A percentile compares a stretch with the other conserved stretches of the same genome.
phyloP scores from a whole-genome alignment of 345 rosid genomes.

The Euphorbia tirucalli region DNA sequence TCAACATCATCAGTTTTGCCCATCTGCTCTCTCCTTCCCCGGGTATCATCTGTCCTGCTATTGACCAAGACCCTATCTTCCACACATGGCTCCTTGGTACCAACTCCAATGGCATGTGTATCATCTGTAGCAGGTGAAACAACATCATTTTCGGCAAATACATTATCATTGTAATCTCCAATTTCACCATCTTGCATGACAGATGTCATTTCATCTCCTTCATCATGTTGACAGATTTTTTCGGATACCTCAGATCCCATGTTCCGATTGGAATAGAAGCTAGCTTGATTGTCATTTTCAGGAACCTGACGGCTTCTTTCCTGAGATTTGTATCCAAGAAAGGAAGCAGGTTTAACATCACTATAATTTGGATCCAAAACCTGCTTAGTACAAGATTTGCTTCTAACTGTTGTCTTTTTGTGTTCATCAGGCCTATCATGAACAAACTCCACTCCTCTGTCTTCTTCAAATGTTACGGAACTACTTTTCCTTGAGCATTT shows the following conservation, averaged over 20 bases:
- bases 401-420: constrained; percentile 4
- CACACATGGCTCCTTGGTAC: neutral
- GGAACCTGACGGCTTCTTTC: constrained; percentile 19
- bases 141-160: neutral
- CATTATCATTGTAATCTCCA: neutral
- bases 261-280: neutral
- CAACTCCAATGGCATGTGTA: neutral
- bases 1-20: neutral
- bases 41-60: neutral
- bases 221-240: too few species aligned
- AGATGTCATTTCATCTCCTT: too few species aligned
- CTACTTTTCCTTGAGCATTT: neutral
- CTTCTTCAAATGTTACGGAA: constrained; percentile 1
- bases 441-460: neutral
- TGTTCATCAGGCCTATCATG: neutral
- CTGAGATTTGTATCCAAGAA: constrained; percentile 16
- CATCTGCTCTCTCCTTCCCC: neutral
- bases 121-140: neutral
- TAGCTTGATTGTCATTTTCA: constrained; percentile 7
- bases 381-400: constrained; percentile 13
- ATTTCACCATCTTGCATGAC: too few species aligned
- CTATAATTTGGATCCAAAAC: neutral
- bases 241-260: too few species aligned
- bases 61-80: neutral
- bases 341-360: constrained; percentile 20